Percentiles rank a stretch among this genome's conserved stretches.
phyloP scores from a whole-genome alignment of 1,139 yeast species.

The Yamadazyma oceani region DNA sequence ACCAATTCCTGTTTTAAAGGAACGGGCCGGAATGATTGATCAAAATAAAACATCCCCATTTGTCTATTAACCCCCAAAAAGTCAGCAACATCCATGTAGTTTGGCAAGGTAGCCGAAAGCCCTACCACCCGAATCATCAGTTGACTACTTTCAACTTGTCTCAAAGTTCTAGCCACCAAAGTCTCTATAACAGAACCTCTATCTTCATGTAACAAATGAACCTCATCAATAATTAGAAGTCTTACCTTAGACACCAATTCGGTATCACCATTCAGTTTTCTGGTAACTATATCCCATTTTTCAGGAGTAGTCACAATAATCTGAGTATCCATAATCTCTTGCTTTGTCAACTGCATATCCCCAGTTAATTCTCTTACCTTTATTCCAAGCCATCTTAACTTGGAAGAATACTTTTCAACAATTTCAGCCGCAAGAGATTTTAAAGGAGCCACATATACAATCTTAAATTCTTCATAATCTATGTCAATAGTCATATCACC shows the following conservation, averaged over 20 bases:
- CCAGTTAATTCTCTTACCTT: constrained; percentile 89
- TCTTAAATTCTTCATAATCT: constrained; percentile 69
- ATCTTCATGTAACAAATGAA: constrained; percentile 94
- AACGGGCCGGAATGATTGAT: constrained; percentile 89
- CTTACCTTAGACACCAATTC: constrained; percentile 85
- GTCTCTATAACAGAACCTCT: constrained; percentile 98
- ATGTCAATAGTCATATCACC: constrained; percentile 58
- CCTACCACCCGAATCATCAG: constrained; percentile 96
- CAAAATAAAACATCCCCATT: constrained; percentile 91
- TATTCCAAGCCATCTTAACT: constrained; percentile 82
- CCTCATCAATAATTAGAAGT: constrained; percentile 89
- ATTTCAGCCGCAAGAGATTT: constrained; percentile 98
- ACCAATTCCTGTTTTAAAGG: constrained; percentile 86
- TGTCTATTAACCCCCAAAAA: constrained; percentile 88
- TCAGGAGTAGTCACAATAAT: constrained; percentile 91
- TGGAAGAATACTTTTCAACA: constrained; percentile 81
- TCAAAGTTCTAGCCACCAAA: constrained; percentile 87
- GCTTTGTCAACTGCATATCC: constrained; percentile 75
- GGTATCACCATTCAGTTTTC: constrained; percentile 83
- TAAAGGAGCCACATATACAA: constrained; percentile 90
- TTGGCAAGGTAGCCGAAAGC: constrained; percentile 93
- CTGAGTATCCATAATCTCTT: constrained; percentile 78
- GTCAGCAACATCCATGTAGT: constrained; percentile 92
- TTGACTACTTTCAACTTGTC: constrained; percentile 93
- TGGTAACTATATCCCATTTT: constrained; percentile 96